Base-by-base conservation (phyloP, 192 early-diverging fungal genomes). In the Entomortierella parvispora region DNA sequence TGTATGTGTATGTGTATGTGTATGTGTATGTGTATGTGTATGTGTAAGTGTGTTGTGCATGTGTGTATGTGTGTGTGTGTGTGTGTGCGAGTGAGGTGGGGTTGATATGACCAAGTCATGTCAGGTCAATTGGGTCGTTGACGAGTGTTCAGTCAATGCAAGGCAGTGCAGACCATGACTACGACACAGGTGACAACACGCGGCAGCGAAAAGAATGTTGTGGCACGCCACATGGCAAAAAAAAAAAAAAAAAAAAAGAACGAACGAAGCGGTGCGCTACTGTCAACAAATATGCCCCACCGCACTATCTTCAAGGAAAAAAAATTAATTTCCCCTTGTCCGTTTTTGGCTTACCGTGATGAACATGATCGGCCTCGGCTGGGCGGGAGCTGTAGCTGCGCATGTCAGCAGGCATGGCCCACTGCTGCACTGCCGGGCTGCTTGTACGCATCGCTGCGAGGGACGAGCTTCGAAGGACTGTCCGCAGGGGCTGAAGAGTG, bases 331-430 rank as follows among this genome's bases (percentile, higher is more conserved):
- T 54, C 29, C 23, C 52, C 23, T 28, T 49, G 12, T 66, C 65
- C 57, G 31, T 45, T 54, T 71, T 67, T 29, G 71, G 64, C 71
- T 57, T 76, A 76, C 71, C 71, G 64, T 66, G 59, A 12, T 54
- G 67, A 46, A 31, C 12, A 40, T 40, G 45, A 69, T 58, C 65
- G 18, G 51, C 57, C 3, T 79, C 75, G 50, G 75, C 75, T 65
- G 75, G 75, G 2, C 75, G 52, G 34, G 53, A 44, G 58, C 75
- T 79, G 58, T 79, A 79, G 11, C 62, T 65, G 66, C 75, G 75
- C 71, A 66, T 56, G 52, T 58, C 47, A 14, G 47, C 6, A 18
- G 47, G 47, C 47, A 31, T 9, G 54, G n/a, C 54, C 2, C n/a
- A n/a, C 28, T 54, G 58, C 29, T 5, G 49, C n/a, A 59, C n/a